phyloP scores from a whole-genome alignment of 768 basidiomycete species.

The Mycena indigotica region DNA sequence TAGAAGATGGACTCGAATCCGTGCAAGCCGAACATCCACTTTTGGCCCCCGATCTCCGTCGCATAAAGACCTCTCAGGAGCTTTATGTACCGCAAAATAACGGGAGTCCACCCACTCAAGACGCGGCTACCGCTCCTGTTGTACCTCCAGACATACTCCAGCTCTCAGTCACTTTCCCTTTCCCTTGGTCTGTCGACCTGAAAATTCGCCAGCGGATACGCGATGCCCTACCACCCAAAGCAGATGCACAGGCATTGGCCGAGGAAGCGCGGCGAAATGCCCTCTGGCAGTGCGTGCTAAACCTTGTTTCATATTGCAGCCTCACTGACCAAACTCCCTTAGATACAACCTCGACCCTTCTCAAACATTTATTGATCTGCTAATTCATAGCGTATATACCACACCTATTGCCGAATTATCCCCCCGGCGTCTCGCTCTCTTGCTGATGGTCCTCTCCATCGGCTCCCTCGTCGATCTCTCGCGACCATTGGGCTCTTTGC shows the following conservation, averaged over 20 bases:
- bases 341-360: constrained; percentile 73
- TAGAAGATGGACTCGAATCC: constrained; percentile 59
- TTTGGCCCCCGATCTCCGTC: constrained; percentile 57
- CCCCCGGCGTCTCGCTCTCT: constrained; percentile 65
- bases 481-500: constrained; percentile 54
- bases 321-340: constrained; percentile 16
- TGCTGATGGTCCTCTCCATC: constrained; percentile 73
- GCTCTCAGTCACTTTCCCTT: constrained; percentile 69
- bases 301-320: constrained; percentile 12
- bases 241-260: constrained; percentile 62
- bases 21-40: constrained; percentile 58
- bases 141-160: constrained; percentile 53
- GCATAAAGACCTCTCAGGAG: constrained; percentile 69
- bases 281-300: constrained; percentile 65
- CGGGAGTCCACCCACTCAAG: constrained; percentile 1
- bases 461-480: constrained; percentile 69
- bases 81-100: constrained; percentile 43
- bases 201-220: constrained; percentile 65
- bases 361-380: constrained; percentile 69
- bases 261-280: constrained; percentile 67
- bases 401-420: constrained; percentile 61
- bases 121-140: constrained; percentile 29
- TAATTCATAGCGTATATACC: constrained; percentile 68
- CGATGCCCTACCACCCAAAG: constrained; percentile 59
- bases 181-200: constrained; percentile 67